Evolutionary conservation across 306 rosid genomes (phyloP).

Genomic region (Casuarina equisetifolia): DNA sequence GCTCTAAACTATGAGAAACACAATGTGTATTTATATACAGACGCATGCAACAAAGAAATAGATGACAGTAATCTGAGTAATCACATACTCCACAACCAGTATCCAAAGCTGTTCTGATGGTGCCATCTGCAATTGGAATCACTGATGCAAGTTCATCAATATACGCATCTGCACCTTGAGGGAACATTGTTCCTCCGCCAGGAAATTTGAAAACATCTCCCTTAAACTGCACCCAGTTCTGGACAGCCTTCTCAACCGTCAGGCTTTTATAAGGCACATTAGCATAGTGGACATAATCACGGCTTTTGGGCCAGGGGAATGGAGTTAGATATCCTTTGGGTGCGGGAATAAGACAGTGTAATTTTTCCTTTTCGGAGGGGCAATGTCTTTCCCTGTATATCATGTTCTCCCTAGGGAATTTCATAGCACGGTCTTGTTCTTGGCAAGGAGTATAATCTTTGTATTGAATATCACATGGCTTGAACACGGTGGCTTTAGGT

Average conservation of each 20-base stretch:
- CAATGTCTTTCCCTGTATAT: constrained; percentile 97
- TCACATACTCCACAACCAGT: constrained; percentile 91
- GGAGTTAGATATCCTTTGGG: constrained; percentile 80
- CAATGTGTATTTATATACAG: not conserved
- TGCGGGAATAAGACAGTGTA: constrained; percentile 92
- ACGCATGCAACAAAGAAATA: constrained; percentile 8
- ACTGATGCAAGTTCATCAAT: constrained; percentile 86
- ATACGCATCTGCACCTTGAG: constrained; percentile 91
- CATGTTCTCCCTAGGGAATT: constrained; percentile 92
- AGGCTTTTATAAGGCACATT: constrained; percentile 82
- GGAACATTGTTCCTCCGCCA: constrained; percentile 99
- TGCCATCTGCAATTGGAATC: constrained; percentile 82
- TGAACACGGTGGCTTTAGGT: constrained; percentile 62
- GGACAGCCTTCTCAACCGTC: constrained; percentile 94
- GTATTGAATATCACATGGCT: constrained; percentile 66
- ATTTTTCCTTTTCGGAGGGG: constrained; percentile 74
- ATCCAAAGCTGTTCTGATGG: constrained; percentile 91
- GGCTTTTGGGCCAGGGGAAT: constrained; percentile 96
- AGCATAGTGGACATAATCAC: constrained; percentile 84
- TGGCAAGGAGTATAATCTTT: constrained; percentile 96
- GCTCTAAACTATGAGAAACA: not conserved
- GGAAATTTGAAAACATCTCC: constrained; percentile 96
- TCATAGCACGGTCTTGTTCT: constrained; percentile 96
- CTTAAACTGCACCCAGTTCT: constrained; percentile 87
- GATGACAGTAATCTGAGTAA: constrained; percentile 7